These are phyloP conservation scores for Microcyclospora tardicrescens DNA, from an alignment of 2,329 filamentous ascomycete genomes.

Conservation along the genomic window DNA sequence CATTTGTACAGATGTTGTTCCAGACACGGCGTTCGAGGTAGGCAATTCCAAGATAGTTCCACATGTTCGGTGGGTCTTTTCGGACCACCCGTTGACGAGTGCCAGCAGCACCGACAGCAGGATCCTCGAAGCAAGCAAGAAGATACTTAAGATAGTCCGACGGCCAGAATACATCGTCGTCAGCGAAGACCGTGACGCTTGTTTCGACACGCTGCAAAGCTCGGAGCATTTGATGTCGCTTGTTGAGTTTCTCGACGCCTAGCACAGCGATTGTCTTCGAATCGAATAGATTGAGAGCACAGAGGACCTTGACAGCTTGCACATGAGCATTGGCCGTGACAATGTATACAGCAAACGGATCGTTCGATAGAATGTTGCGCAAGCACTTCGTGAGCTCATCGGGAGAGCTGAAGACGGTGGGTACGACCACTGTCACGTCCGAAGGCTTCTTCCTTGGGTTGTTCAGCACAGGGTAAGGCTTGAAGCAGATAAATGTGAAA, in stretches of 20 bases:
- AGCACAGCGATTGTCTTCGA: conserved; percentile 14
- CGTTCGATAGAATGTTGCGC: conserved; percentile 11
- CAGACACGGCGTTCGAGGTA: conserved; percentile 52
- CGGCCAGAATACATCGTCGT: conserved; percentile 26
- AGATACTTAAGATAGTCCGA: conserved; percentile 18
- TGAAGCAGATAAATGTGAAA: conserved; percentile 16
- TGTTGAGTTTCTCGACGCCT: conserved; percentile 22
- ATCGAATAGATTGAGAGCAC: conserved; percentile 3
- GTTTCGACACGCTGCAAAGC: conserved; percentile 19
- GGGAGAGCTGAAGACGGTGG: conserved; percentile 22
- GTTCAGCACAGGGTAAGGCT: conserved; percentile 12
- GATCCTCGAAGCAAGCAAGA: conserved; percentile 30
- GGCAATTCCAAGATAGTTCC: conserved; percentile 45
- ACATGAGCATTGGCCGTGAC: conserved; percentile 17
- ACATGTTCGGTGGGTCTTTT: conserved; percentile 17
- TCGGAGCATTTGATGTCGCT: conserved; percentile 22
- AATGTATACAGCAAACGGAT: conserved; percentile 16
- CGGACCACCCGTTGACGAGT: conserved; percentile 43
- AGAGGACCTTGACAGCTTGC: conserved; percentile 7
- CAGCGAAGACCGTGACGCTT: conserved; percentile 20
- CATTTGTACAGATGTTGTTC: conserved; percentile 43
- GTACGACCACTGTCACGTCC: conserved; percentile 22
- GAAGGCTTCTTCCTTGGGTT: conserved; percentile 14
- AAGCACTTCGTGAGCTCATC: conserved; percentile 19
- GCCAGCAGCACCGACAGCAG: conserved; percentile 40